phyloP scores from a whole-genome alignment of 495 filamentous ascomycete species.

The Penicillium arizonense region DNA sequence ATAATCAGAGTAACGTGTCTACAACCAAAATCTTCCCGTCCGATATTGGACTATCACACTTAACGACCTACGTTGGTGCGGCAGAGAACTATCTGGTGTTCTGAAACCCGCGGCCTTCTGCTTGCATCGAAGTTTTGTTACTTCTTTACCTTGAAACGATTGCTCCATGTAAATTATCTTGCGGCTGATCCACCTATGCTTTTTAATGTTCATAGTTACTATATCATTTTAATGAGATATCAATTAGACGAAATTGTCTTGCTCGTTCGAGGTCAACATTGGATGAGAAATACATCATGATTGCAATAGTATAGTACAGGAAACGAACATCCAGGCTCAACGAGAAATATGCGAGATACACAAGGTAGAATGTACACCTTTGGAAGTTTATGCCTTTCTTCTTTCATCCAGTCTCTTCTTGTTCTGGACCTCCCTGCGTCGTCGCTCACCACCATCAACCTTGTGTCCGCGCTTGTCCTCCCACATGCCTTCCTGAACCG shows the following conservation, averaged over 20 bases:
- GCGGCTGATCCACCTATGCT: neutral
- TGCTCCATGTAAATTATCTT: conserved; percentile 25
- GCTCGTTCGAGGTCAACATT: neutral
- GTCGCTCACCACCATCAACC: conserved; percentile 94
- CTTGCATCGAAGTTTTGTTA: neutral
- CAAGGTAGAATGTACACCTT: neutral
- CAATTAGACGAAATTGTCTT: too few species aligned
- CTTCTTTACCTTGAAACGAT: conserved; percentile 8
- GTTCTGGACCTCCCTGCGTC: conserved; percentile 76
- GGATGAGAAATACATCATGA: conserved; percentile 3
- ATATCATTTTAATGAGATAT: conserved; percentile 7
- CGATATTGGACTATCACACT: neutral
- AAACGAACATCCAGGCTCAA: conserved; percentile 14
- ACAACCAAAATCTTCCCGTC: neutral
- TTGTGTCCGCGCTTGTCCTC: conserved; percentile 80
- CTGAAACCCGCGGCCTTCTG: too few species aligned
- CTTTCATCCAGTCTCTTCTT: conserved; percentile 57
- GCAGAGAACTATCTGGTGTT: neutral
- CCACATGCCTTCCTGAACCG: conserved; percentile 83
- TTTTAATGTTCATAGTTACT: neutral
- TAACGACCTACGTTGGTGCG: conserved; percentile 5
- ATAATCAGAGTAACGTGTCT: conserved; percentile 17
- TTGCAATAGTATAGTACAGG: conserved; percentile 24
- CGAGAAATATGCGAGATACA: conserved; percentile 24
- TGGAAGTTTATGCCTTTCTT: conserved; percentile 30